Evolutionary conservation across 331 rosid species (phyloP).

Genomic region (Telfairia occidentalis): DNA sequence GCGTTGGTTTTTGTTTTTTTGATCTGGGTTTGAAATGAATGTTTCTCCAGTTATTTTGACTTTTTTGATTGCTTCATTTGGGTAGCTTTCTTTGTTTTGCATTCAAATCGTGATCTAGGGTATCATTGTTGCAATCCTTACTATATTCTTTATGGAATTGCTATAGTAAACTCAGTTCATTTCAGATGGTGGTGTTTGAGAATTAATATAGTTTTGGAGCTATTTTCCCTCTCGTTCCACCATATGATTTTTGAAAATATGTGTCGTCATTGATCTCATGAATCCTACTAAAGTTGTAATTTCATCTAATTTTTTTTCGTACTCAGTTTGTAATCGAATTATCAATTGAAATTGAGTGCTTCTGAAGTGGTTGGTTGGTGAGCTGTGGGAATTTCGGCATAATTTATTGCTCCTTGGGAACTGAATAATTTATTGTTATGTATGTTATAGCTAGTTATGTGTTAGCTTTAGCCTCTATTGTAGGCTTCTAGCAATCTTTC

Average conservation of each 20-base stretch:
- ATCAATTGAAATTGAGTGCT: neutral
- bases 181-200: neutral
- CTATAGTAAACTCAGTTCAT: neutral
- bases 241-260: neutral
- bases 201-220: neutral
- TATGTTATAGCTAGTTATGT: neutral
- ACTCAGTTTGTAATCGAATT: neutral
- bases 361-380: neutral
- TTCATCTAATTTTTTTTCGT: neutral
- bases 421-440: neutral
- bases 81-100: neutral
- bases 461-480: neutral
- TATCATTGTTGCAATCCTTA: neutral
- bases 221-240: neutral
- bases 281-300: neutral
- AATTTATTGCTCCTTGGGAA: neutral
- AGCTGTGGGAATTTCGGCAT: neutral
- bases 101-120: neutral
- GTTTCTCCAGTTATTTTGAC: neutral
- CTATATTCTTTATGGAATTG: neutral
- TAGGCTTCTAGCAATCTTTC: neutral
- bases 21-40: conserved; percentile 12
- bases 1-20: neutral
- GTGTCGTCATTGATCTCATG: neutral
- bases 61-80: neutral